These are phyloP conservation scores for Conidiobolus incongruus DNA, from an alignment of 371 early-diverging fungal genomes.

Conservation along the genomic window DNA sequence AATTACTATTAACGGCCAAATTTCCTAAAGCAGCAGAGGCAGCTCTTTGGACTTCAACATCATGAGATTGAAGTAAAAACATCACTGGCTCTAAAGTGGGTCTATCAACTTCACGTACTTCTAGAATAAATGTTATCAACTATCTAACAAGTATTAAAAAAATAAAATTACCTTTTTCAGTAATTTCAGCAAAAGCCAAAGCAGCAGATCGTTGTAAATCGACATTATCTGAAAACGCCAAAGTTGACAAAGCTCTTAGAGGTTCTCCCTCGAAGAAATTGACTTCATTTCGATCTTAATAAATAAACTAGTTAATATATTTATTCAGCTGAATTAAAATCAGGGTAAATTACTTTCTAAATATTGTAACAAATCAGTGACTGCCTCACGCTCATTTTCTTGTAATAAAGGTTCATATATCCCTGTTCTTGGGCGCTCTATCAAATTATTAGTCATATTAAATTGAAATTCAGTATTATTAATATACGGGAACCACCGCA, in stretches of 20 bases:
- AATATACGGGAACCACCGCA: no score
- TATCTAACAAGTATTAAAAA: background rate
- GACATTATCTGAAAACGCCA: slow-evolving; percentile 66
- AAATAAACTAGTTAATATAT: slow-evolving; percentile 1
- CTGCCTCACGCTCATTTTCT: slow-evolving; percentile 68
- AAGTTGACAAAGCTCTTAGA: slow-evolving; percentile 51
- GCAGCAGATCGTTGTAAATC: slow-evolving; percentile 77
- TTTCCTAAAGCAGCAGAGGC: slow-evolving; percentile 81
- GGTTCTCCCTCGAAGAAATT: slow-evolving; percentile 78
- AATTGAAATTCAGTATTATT: no score
- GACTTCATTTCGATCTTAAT: slow-evolving; percentile 40
- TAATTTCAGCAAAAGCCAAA: slow-evolving; percentile 77
- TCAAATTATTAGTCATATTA: no score
- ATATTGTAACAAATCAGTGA: slow-evolving; percentile 53
- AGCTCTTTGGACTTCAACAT: slow-evolving; percentile 71
- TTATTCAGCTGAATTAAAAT: background rate
- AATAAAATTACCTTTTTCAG: slow-evolving; percentile 38
- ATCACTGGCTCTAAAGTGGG: slow-evolving; percentile 64
- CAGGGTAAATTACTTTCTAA: slow-evolving; percentile 42
- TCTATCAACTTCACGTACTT: slow-evolving; percentile 53
- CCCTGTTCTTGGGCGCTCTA: no score
- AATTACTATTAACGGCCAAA: slow-evolving; percentile 60
- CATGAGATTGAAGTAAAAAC: slow-evolving; percentile 57
- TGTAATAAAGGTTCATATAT: slow-evolving; percentile 62
- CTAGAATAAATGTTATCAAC: slow-evolving; percentile 12